phyloP scores from a whole-genome alignment of 495 filamentous ascomycete genomes.

The Talaromyces nanjingensis region DNA sequence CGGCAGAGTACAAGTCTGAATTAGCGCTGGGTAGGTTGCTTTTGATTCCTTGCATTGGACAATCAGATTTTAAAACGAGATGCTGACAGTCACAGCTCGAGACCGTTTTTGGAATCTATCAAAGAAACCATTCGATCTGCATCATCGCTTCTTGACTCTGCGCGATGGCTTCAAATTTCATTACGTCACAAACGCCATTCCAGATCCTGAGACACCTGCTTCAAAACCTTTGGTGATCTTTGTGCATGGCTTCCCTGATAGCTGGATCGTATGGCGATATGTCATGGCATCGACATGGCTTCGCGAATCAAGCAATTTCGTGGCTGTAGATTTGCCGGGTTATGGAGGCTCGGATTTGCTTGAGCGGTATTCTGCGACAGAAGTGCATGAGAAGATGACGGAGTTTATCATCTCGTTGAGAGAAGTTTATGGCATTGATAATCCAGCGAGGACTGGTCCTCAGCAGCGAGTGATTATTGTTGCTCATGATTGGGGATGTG shows the following conservation, averaged over 20 bases:
- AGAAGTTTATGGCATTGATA: conserved; percentile 35
- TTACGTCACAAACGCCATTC: conserved; percentile 37
- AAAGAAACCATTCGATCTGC: conserved; percentile 29
- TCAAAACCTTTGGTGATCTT: conserved; percentile 44
- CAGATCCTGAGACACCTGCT: conserved; percentile 15
- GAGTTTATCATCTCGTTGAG: conserved; percentile 43
- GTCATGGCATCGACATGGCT: conserved; percentile 27
- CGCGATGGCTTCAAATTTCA: conserved; percentile 44
- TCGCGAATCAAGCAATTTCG: conserved; percentile 26
- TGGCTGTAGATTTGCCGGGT: conserved; percentile 50
- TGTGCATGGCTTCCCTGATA: conserved; percentile 55
- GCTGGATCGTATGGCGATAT: conserved; percentile 45
- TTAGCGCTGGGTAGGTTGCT: conserved; percentile 29
- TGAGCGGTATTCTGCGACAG: conserved; percentile 36
- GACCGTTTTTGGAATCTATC: conserved; percentile 42
- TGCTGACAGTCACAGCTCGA: conserved; percentile 23
- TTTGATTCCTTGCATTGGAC: neutral
- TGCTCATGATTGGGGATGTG: conserved; percentile 51
- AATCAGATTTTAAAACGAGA: neutral
- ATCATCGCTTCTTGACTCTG: conserved; percentile 41
- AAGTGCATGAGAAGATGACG: conserved; percentile 43
- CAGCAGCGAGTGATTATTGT: conserved; percentile 40
- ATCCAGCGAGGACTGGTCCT: conserved; percentile 6
- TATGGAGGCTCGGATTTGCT: conserved; percentile 47
- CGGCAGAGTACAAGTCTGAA: conserved; percentile 31